phyloP scores from a whole-genome alignment of 2,329 filamentous ascomycete species.

The Sordariomycetes sp. region DNA sequence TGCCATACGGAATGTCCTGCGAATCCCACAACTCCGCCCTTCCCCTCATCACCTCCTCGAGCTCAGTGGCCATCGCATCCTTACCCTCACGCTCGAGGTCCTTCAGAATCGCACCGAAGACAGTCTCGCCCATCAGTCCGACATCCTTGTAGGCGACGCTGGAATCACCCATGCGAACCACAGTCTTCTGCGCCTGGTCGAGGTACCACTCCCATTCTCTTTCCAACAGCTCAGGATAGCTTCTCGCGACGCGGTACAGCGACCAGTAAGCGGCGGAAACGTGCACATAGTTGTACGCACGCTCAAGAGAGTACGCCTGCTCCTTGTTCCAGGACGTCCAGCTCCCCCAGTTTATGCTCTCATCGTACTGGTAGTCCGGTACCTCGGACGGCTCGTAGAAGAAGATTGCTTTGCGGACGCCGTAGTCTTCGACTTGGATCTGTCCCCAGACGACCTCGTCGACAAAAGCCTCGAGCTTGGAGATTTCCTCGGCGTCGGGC shows the following conservation, averaged over 20 bases:
- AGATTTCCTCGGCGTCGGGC: constrained; percentile 37
- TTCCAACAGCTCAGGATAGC: constrained; percentile 32
- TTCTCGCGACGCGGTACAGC: constrained; percentile 43
- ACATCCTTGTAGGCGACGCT: constrained; percentile 33
- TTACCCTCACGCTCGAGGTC: constrained; percentile 40
- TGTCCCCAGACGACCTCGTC: constrained; percentile 38
- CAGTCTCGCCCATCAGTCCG: constrained; percentile 51
- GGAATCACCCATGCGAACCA: constrained; percentile 25
- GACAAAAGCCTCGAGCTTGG: constrained; percentile 44
- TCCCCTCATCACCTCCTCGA: constrained; percentile 36
- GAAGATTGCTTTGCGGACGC: constrained; percentile 46
- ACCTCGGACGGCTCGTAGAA: constrained; percentile 40
- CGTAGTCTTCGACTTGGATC: constrained; percentile 35
- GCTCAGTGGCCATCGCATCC: constrained; percentile 22
- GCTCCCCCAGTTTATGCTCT: constrained; percentile 33
- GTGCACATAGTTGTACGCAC: constrained; percentile 53
- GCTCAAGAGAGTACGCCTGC: constrained; percentile 32
- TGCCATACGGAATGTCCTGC: constrained; percentile 44
- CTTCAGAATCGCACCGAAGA: constrained; percentile 41
- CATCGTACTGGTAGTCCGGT: constrained; percentile 32
- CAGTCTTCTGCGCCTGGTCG: constrained; percentile 40
- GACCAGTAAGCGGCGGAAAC: constrained; percentile 47
- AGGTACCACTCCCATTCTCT: constrained; percentile 46
- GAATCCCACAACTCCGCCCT: constrained; percentile 41
- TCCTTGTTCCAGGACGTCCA: constrained; percentile 43